These are phyloP conservation scores for Paecilomyces formosus DNA, from an alignment of 2,329 filamentous ascomycete genomes.

Conservation along the genomic window DNA sequence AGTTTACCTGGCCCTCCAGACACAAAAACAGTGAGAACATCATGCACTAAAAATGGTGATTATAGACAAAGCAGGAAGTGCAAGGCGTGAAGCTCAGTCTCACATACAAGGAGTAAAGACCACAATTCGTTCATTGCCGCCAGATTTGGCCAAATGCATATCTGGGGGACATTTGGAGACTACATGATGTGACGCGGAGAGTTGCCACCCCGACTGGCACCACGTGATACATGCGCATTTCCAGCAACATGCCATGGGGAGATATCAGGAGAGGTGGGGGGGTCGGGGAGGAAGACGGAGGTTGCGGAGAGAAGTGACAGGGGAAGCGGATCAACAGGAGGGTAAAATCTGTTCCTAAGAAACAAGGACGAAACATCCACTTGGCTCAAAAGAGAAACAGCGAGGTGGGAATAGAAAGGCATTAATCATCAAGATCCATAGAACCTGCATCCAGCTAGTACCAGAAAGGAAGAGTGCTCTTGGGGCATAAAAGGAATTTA, in stretches of 20 bases:
- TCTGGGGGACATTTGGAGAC: neutral
- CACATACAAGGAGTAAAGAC: neutral
- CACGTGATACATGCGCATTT: neutral
- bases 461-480: neutral
- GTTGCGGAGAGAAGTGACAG: neutral
- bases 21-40: neutral
- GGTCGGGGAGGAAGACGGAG: neutral
- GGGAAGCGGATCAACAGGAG: neutral
- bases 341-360: neutral
- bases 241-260: neutral
- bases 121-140: neutral
- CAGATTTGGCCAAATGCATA: neutral
- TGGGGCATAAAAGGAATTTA: neutral
- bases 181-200: neutral
- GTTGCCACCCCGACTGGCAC: neutral
- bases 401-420: constrained; percentile 5
- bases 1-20: neutral
- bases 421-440: constrained; percentile 14
- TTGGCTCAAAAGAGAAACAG: neutral
- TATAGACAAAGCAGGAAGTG: neutral
- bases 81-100: neutral
- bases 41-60: neutral
- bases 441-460: neutral
- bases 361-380: neutral
- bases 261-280: neutral